Base-by-base conservation (phyloP, 1,284 basidiomycete genomes). In the Irpex sp. region DNA sequence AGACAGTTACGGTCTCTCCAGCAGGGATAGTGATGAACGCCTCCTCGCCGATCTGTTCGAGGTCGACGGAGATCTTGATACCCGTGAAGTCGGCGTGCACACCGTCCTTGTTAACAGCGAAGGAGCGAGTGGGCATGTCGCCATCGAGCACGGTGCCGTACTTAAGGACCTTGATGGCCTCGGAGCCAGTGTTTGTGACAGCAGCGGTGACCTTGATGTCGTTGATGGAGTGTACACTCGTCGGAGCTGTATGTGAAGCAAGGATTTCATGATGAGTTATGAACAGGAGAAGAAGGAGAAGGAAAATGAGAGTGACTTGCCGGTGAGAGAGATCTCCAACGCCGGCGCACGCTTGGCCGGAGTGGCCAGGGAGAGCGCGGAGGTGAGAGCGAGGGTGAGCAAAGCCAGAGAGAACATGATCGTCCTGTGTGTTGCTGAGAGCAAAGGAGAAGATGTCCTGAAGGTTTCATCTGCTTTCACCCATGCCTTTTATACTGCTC, bases 141-240 rank as follows among this genome's bases (percentile, higher is more conserved):
- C 78, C 79, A 74, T 87, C 86, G 68, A 87, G 81, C 70, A 87
- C 80, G 38, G 86, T 86, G 54, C 79, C 82, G 73, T 83, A 84
- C 72, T 83, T 85, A 76, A 85, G 80, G 67, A 85, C 76, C 77
- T 82, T 84, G 76, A 85, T 76, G 42, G 78, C 77, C 70, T 84
- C 81, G 45, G 81, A 72, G 43, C 83, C 83, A 43, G 75, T 81
- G 78, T 86, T 85, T 38, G 79, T 84, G 24, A 86, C 79, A 3
- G 80, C 74, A 7, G 84, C 83, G 42, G 81, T 82, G 74, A 85
- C 79, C 71, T 81, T 82, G 75, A 86, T 78, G 65, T 83, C 82
- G 20, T 81, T 78, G 72, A 85, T 74, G 10, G 85, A 85, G 67
- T 69, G 74, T 66, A 85, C 80, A 65, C 71, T 70, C 1, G 66